Evolutionary conservation across 495 filamentous ascomycete genomes (phyloP).

Genomic region (Lineolata rhizophorae): DNA sequence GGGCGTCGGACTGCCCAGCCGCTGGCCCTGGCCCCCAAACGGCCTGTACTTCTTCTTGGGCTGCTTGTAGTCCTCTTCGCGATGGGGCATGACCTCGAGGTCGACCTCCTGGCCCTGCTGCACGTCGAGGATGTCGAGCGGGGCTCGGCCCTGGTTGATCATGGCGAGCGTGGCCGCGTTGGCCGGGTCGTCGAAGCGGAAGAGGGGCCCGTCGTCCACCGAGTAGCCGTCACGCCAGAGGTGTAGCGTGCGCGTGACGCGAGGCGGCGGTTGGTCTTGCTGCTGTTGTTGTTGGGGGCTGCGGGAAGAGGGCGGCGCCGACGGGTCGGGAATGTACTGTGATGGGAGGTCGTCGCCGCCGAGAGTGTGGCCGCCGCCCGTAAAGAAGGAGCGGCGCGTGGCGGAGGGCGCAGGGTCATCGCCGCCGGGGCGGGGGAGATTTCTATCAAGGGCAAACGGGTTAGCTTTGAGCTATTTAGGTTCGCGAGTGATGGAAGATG

Average conservation of each 20-base stretch:
- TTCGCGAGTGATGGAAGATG: background rate
- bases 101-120: conserved; percentile 68
- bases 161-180: conserved; percentile 62
- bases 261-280: conserved; percentile 21
- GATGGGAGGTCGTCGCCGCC: conserved; percentile 78
- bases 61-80: conserved; percentile 52
- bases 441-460: conserved; percentile 21
- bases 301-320: conserved; percentile 15
- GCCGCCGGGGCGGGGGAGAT: conserved; percentile 31
- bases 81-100: conserved; percentile 67
- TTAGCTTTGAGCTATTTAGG: conserved; percentile 3
- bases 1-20: conserved; percentile 82
- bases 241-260: conserved; percentile 53
- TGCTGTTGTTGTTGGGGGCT: too few species aligned
- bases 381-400: conserved; percentile 38
- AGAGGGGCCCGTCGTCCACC: conserved; percentile 83
- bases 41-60: conserved; percentile 78
- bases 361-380: conserved; percentile 62
- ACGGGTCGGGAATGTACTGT: conserved; percentile 43
- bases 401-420: conserved; percentile 24
- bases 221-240: conserved; percentile 92
- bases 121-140: conserved; percentile 75
- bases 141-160: conserved; percentile 73
- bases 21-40: conserved; percentile 60
- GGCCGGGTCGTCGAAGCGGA: conserved; percentile 67